Conservation (phyloP, 139 green algal genomes). For the Chlorella sp. region DNA sequence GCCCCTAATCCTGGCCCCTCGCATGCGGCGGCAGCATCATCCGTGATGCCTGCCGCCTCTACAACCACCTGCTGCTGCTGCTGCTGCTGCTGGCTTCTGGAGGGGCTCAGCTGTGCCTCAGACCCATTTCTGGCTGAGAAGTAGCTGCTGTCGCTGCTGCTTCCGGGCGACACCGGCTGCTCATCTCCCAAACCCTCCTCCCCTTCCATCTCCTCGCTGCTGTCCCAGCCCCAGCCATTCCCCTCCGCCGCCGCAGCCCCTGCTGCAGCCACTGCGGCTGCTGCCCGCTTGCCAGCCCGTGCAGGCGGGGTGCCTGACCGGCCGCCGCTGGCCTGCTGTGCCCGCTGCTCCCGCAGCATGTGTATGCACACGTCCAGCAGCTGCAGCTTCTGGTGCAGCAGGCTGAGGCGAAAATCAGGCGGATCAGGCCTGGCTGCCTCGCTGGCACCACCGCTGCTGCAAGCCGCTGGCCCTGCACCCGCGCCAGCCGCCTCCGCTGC, state of each 20-base stretch:
- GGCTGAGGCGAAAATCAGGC: slow-evolving; percentile 55
- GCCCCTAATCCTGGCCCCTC: background rate
- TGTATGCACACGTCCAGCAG: slow-evolving; percentile 82
- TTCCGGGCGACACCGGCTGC: background rate
- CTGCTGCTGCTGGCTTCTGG: background rate
- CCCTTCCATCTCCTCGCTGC: background rate
- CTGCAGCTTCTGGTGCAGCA: slow-evolving; percentile 91
- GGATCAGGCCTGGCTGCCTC: background rate
- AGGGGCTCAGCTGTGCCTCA: background rate
- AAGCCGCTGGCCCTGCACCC: background rate
- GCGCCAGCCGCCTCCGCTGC: slow-evolving; percentile 3
- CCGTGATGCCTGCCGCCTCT: background rate
- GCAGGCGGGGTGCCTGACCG: no score
- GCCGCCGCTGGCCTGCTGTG: background rate
- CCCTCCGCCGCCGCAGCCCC: background rate
- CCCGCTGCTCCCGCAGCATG: slow-evolving; percentile 17
- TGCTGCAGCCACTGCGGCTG: background rate
- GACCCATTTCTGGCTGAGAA: slow-evolving; percentile 2
- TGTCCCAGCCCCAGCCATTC: background rate
- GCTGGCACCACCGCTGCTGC: slow-evolving; percentile 16
- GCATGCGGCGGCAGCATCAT: no score
- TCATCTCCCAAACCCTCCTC: background rate
- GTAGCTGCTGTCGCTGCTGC: slow-evolving; percentile 28
- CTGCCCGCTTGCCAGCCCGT: no score
- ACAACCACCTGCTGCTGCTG: background rate